Conservation (phyloP, 2,329 filamentous ascomycete genomes). For the Colletotrichum viniferum region DNA sequence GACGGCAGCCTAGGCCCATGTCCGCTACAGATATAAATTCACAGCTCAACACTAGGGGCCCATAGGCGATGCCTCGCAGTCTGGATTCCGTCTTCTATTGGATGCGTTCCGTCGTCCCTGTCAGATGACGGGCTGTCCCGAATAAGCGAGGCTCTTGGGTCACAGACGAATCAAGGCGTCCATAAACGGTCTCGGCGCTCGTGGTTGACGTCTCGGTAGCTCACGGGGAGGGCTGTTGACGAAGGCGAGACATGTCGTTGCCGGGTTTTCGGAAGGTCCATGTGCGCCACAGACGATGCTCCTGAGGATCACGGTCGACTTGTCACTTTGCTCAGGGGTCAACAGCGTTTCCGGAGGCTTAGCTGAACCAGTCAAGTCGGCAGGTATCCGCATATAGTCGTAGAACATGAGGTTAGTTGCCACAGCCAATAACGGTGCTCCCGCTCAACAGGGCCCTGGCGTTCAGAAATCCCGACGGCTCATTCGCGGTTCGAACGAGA, state of each 20-base stretch:
- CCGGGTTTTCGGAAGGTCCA: not conserved
- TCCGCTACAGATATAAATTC: not conserved
- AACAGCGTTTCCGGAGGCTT: not conserved
- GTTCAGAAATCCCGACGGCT: not conserved
- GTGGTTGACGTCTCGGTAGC: not conserved
- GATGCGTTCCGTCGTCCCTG: not conserved
- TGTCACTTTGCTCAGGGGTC: not conserved
- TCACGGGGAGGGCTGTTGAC: not conserved
- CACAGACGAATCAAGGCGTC: not conserved
- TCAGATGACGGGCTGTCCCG: constrained; percentile 1
- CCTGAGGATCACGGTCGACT: not conserved
- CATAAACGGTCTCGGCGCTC: not conserved
- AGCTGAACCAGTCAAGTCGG: not conserved
- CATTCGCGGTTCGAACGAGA: not conserved
- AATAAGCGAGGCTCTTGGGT: not conserved
- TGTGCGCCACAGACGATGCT: not conserved
- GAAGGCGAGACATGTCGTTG: not conserved
- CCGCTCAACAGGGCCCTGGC: not conserved
- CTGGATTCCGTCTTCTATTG: not conserved
- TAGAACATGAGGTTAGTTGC: not conserved
- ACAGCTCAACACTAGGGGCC: not conserved
- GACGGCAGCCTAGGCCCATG: not conserved
- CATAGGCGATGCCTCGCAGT: not conserved
- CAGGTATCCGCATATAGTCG: not conserved
- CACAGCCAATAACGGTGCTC: not conserved